Conservation (phyloP, 176 grass and related monocot genomes). For the Pharus latifolius region DNA sequence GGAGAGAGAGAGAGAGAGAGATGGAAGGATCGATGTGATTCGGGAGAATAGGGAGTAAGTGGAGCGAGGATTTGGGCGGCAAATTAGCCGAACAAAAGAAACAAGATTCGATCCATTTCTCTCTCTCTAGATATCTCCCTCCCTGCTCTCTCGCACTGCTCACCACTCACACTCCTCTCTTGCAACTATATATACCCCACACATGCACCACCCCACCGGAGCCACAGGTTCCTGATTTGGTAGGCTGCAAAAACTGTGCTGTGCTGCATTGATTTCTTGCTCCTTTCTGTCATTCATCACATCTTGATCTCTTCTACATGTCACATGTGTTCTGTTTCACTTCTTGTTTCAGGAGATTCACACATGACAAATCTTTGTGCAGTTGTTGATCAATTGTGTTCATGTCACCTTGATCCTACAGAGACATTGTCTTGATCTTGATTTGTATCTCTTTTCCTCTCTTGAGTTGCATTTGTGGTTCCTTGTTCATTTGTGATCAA, state of each 20-base stretch:
- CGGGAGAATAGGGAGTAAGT: slow-evolving; percentile 15
- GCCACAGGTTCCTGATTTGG: slow-evolving; percentile 18
- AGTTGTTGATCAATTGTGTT: not conserved
- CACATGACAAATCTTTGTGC: not conserved
- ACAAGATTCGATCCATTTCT: slow-evolving; percentile 30
- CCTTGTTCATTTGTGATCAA: not conserved
- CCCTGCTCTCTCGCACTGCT: slow-evolving; percentile 23
- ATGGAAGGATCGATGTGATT: not conserved
- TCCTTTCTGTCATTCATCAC: too few relatives aligned
- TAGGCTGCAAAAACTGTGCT: slow-evolving; percentile 30
- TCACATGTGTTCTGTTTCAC: not conserved
- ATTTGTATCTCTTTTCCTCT: too few relatives aligned
- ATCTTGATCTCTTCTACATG: too few relatives aligned
- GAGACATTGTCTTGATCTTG: too few relatives aligned
- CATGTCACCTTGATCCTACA: not conserved
- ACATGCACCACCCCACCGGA: not conserved
- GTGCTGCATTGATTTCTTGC: not conserved
- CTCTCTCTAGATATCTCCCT: slow-evolving; percentile 24
- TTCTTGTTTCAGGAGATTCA: not conserved
- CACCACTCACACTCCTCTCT: slow-evolving; percentile 18
- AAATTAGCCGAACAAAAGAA: slow-evolving; percentile 11
- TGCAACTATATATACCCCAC: slow-evolving; percentile 22
- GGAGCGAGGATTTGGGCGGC: slow-evolving; percentile 41
- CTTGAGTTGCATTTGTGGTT: too few relatives aligned
- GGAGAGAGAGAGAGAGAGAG: not conserved